Conservation (phyloP, 2,329 filamentous ascomycete species). For the Emydomyces testavorans region DNA sequence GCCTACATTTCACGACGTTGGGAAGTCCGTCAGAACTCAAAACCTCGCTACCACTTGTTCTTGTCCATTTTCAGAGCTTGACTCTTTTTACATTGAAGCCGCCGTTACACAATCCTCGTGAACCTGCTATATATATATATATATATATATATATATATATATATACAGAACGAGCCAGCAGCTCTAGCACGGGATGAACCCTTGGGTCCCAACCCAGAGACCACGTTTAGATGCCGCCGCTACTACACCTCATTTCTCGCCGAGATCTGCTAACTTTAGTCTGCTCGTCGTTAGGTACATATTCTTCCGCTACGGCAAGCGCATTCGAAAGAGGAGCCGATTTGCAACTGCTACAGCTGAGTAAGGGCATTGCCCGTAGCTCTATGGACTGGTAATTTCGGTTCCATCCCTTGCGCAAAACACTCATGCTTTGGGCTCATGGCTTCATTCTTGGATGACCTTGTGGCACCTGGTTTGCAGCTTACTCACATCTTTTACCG, state of each 20-base stretch:
- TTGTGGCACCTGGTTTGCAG: not conserved
- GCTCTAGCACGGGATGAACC: not conserved
- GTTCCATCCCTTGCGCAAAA: not conserved
- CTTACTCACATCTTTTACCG: not conserved
- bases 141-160: too few species aligned
- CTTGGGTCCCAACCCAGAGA: constrained; percentile 1
- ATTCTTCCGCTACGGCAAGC: constrained; percentile 35
- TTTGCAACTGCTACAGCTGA: constrained; percentile 23
- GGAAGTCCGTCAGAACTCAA: constrained; percentile 6
- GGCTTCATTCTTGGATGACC: not conserved
- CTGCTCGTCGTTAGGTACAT: constrained; percentile 27
- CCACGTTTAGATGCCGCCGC: not conserved
- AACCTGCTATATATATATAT: too few species aligned
- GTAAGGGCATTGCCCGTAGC: too few species aligned
- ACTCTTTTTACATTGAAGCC: not conserved
- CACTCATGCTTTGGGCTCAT: not conserved
- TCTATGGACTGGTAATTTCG: not conserved
- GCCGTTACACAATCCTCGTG: constrained; percentile 5
- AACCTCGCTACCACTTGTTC: constrained; percentile 12
- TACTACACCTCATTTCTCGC: not conserved
- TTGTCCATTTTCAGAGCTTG: not conserved
- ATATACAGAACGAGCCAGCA: not conserved
- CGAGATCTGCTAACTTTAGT: not conserved
- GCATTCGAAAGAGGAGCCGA: constrained; percentile 33
- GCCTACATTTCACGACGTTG: not conserved